Evolutionary conservation across 75 land plant species (phyloP), one percentile per base, ranked within the genome.

Genomic region (Pinus albicaulis): DNA sequence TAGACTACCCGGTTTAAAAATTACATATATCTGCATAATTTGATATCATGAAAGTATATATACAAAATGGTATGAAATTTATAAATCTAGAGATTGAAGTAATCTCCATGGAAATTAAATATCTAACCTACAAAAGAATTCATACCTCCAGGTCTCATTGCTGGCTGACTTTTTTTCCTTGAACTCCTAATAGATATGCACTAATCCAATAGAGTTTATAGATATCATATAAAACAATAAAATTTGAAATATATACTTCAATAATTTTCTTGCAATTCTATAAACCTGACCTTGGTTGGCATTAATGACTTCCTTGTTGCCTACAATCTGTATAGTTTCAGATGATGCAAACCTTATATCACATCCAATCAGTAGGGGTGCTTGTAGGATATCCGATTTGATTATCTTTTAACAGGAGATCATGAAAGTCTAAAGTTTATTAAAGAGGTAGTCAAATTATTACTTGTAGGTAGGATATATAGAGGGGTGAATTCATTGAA

Each of bases 341-440:
- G 63, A 55, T 24, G 87, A 79, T 56, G 90, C 84, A 71, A 80
- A 82, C 75, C 93, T 81, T 22, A 95, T 80, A 82, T 95, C 98
- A 82, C 96, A 93, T 12, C 94, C 96, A 59, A 95, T 84, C 41
- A 95, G 71, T 65, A 95, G 84, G 26, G 98, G 98, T 57, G 98
- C 93, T 96, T 95, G 90, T 57, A 85, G 38, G 75, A 26, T 4
- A 28, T 41, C 58, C 1, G 15, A 61, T 55, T 53, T 13, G 25
- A 15, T 28, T 28, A 55, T 25, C 3, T 48, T 20, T 72, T 7
- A 38, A 20, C 70, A 52, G 55, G 41, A 64, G 59, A 25, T 7
- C 4, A 38, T 38, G 41, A 38, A 38, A 38, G 41, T 38, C 1
- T 3, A 38, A 5, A 38, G 5, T 3, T 4, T 38, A 4, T 4